Percentiles rank a stretch among this genome's conserved stretches.
phyloP scores from a whole-genome alignment of 768 basidiomycete genomes.

The Auricularia auricula-judae region DNA sequence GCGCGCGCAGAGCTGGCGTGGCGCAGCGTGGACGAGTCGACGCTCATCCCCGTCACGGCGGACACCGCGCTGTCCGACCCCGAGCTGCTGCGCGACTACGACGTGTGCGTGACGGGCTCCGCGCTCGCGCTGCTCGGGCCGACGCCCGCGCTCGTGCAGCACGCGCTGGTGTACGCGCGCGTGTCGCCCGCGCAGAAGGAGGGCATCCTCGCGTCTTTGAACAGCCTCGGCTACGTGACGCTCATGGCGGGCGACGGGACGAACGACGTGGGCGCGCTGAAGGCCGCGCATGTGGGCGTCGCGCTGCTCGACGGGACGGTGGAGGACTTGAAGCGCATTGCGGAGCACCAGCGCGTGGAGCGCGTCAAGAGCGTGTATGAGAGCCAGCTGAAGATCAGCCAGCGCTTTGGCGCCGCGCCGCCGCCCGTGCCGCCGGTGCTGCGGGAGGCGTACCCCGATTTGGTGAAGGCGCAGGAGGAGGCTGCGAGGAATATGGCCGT shows the following conservation, averaged over 20 bases:
- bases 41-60: conserved; percentile 78
- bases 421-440: conserved; percentile 87
- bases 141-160: conserved; percentile 77
- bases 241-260: conserved; percentile 99
- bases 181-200: conserved; percentile 96
- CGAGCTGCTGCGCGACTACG: conserved; percentile 72
- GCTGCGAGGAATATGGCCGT: conserved; percentile 53
- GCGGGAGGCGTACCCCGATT: conserved; percentile 79
- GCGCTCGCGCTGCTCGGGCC: conserved; percentile 75
- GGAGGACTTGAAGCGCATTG: conserved; percentile 88
- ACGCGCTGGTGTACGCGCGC: conserved; percentile 97
- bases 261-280: conserved; percentile 96
- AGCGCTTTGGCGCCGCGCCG: conserved; percentile 85
- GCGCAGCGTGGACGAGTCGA: conserved; percentile 89
- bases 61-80: conserved; percentile 54
- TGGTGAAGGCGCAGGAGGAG: conserved; percentile 79
- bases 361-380: conserved; percentile 96
- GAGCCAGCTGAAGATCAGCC: conserved; percentile 82
- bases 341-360: conserved; percentile 82
- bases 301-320: conserved; percentile 84
- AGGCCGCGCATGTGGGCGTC: conserved; percentile 95
- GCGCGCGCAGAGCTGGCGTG: conserved; percentile 62
- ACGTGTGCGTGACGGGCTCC: conserved; percentile 92
- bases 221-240: conserved; percentile 80
- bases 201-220: conserved; percentile 82